phyloP scores from a whole-genome alignment of 495 filamentous ascomycete species.

The Hypoxylon fuscum region DNA sequence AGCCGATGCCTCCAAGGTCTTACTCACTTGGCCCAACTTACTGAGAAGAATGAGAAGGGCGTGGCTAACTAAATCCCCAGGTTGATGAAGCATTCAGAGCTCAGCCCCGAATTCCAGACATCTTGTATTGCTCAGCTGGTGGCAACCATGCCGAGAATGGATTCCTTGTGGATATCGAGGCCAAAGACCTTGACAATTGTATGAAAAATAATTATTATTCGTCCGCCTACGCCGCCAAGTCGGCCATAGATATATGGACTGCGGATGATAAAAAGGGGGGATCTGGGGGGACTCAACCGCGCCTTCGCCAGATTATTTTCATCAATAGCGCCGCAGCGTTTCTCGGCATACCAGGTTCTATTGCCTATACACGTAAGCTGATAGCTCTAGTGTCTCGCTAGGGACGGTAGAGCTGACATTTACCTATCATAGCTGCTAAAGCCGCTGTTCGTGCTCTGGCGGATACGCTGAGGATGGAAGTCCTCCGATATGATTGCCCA shows the following conservation, averaged over 20 bases:
- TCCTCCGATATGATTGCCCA: slow-evolving; percentile 28
- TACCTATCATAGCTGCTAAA: slow-evolving; percentile 36
- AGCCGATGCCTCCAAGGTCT: slow-evolving; percentile 26
- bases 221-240: slow-evolving; percentile 44
- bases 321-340: slow-evolving; percentile 50
- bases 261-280: slow-evolving; percentile 16
- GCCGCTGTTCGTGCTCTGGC: slow-evolving; percentile 50
- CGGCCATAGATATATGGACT: slow-evolving; percentile 41
- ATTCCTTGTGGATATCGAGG: slow-evolving; percentile 47
- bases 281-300: neutral
- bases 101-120: slow-evolving; percentile 34
- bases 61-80: slow-evolving; percentile 11
- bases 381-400: neutral
- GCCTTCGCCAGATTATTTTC: slow-evolving; percentile 46
- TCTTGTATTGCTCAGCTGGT: slow-evolving; percentile 50
- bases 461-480: slow-evolving; percentile 51
- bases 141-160: slow-evolving; percentile 47
- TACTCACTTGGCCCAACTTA: neutral
- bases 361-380: slow-evolving; percentile 47
- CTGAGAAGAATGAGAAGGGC: neutral
- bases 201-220: slow-evolving; percentile 50
- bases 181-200: slow-evolving; percentile 42
- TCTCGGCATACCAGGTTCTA: slow-evolving; percentile 50
- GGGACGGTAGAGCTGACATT: slow-evolving; percentile 18
- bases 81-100: slow-evolving; percentile 36